Evolutionary conservation across 1,139 yeast species (phyloP), one percentile per base, ranked within the genome.

Genomic region (Debaryomyces fabryi): DNA sequence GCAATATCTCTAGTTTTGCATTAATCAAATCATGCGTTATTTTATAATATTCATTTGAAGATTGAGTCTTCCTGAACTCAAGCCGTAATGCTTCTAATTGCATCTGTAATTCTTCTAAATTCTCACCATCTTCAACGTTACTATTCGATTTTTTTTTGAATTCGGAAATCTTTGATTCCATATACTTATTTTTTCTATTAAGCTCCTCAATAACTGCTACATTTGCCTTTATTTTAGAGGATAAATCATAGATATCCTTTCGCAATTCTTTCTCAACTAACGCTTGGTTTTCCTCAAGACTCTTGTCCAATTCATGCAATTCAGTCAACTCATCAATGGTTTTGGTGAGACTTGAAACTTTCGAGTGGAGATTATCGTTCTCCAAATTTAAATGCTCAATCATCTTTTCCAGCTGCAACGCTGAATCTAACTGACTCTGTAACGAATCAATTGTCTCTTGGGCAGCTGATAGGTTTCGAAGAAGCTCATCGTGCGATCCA

Each of bases 281-380:
- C 0, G 64, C 51, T 52, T 83, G 88, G 43, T 72, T 72, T 12
- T 74, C 78, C 51, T 87, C 93, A n/a, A 88, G 68, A 52, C 85
- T 85, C 47, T 73, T 79, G 50, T 83, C 86, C 15, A 88, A 64
- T 39, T 77, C 82, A 50, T 79, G 82, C 20, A 87, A 62, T 47
- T 83, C 84, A 45, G 79, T 84, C 35, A 86, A 68, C 50, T 88
- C 91, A 4, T 71, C 71, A 1, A 86, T 68, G 0, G 81, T 73
- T 2, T 53, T 59, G 39, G 72, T 66, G 35, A 84, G 64, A 15
- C 60, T 62, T 2, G 59, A 58, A 13, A 82, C 68, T 44, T 76
- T 68, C 20, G 65, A 69, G 9, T 58, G 60, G 20, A 85, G 66
- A 18, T 67, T 74, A 12, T 79, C 68, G 54, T 86, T 87, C 52